Conservation (phyloP, 768 basidiomycete species). For the Nidularia sp. region DNA sequence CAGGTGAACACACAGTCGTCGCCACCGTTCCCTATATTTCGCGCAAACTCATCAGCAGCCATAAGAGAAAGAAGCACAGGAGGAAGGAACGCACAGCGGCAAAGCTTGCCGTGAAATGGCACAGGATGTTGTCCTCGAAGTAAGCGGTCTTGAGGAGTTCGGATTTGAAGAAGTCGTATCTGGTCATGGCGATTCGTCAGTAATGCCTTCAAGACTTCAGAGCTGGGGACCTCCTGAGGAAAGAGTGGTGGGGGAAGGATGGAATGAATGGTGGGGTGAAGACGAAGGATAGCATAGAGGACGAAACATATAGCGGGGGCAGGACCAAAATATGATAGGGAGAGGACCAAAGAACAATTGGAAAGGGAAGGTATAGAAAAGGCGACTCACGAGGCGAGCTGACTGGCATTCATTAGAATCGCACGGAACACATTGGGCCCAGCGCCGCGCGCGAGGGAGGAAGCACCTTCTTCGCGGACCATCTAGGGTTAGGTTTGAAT, state of each 20-base stretch:
- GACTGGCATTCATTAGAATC: conserved; percentile 87
- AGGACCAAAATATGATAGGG: too few relatives aligned
- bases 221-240: too few relatives aligned
- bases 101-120: conserved; percentile 84
- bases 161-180: conserved; percentile 90
- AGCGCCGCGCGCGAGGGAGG: conserved; percentile 72
- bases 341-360: neutral
- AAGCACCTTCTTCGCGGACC: conserved; percentile 81
- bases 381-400: conserved; percentile 75
- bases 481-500: conserved; percentile 46
- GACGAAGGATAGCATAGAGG: too few relatives aligned
- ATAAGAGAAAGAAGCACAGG: neutral
- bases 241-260: too few relatives aligned
- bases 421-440: conserved; percentile 86
- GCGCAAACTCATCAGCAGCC: neutral
- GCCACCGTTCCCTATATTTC: conserved; percentile 79
- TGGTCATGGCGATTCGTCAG: conserved; percentile 15
- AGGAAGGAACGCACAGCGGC: conserved; percentile 55
- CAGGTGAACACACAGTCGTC: conserved; percentile 85
- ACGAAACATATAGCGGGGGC: too few relatives aligned
- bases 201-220: neutral
- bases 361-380: neutral
- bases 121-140: conserved; percentile 78
- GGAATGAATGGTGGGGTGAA: too few relatives aligned
- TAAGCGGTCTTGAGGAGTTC: conserved; percentile 68